phyloP scores from a whole-genome alignment of 2,329 filamentous ascomycete genomes.

The Ophiobolus disseminans region DNA sequence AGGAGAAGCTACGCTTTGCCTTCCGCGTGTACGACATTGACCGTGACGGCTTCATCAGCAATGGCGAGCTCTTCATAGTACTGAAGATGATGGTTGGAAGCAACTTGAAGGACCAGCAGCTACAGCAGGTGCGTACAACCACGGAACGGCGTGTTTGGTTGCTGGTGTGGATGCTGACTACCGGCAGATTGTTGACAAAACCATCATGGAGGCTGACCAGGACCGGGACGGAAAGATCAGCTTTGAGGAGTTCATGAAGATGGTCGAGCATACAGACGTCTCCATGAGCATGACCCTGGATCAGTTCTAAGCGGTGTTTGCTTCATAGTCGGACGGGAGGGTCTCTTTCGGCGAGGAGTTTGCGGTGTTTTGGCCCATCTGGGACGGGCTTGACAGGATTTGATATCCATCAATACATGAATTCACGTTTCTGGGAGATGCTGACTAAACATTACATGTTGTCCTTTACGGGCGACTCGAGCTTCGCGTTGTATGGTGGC shows the following conservation, averaged over 20 bases:
- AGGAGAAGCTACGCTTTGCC: conserved; percentile 95
- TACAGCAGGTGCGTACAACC: conserved; percentile 72
- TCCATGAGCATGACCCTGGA: conserved; percentile 73
- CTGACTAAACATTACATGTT: conserved; percentile 5
- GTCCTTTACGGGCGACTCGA: background rate
- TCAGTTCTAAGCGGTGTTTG: conserved; percentile 49
- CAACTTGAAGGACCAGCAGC: conserved; percentile 97
- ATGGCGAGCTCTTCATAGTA: conserved; percentile 98
- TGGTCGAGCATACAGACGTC: conserved; percentile 92
- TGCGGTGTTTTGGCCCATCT: conserved; percentile 31
- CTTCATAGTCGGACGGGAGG: conserved; percentile 17
- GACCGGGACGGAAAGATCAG: conserved; percentile 98
- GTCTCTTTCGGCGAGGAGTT: conserved; percentile 46
- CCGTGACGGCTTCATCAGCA: conserved; percentile 97
- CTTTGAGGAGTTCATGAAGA: conserved; percentile 98
- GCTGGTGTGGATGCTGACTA: conserved; percentile 16
- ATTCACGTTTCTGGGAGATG: no score
- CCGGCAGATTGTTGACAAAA: conserved; percentile 94
- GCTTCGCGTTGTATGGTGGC: background rate
- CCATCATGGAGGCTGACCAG: conserved; percentile 98
- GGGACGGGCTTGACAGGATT: conserved; percentile 30
- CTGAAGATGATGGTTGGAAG: conserved; percentile 99
- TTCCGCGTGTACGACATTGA: conserved; percentile 99
- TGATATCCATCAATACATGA: conserved; percentile 38
- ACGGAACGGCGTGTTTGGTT: background rate